phyloP scores from a whole-genome alignment of 148 eudicot species.

The Vaccinium corymbosum region DNA sequence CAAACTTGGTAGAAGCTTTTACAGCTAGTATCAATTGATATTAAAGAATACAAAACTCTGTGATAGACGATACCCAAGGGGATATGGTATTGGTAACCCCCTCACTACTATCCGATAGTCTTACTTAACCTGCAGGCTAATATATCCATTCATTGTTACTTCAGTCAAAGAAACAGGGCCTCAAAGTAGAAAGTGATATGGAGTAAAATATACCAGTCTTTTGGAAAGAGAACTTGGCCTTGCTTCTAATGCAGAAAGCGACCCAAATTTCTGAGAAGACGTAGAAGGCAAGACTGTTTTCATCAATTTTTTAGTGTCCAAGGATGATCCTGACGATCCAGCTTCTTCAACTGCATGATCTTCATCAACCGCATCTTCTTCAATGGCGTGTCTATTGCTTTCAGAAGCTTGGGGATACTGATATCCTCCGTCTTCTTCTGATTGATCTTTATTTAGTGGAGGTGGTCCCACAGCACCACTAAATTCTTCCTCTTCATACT shows the following conservation, averaged over 20 bases:
- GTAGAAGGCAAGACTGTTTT: conserved; percentile 55
- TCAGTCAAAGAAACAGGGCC: background rate
- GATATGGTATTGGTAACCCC: background rate
- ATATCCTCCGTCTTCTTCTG: conserved; percentile 67
- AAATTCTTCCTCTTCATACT: conserved; percentile 71
- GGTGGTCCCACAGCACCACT: conserved; percentile 42
- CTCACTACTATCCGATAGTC: background rate
- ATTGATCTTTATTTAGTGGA: conserved; percentile 39
- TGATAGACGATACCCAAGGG: background rate
- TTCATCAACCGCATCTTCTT: conserved; percentile 37
- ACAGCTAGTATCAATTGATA: background rate
- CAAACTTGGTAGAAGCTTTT: background rate
- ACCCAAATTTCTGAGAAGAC: conserved; percentile 88
- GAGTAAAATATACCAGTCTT: conserved; percentile 42
- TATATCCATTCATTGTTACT: background rate
- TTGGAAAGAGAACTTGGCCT: conserved; percentile 77
- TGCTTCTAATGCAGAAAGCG: conserved; percentile 88
- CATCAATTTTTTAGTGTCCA: conserved; percentile 55
- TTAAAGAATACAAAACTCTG: background rate
- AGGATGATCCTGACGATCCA: conserved; percentile 83
- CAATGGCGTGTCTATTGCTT: conserved; percentile 26
- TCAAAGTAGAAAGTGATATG: background rate
- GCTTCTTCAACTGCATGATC: conserved; percentile 55
- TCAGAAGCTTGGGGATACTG: conserved; percentile 47
- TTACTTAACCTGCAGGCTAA: background rate